phyloP scores from a whole-genome alignment of 1,139 yeast species.

The Blastobotrys apis region DNA sequence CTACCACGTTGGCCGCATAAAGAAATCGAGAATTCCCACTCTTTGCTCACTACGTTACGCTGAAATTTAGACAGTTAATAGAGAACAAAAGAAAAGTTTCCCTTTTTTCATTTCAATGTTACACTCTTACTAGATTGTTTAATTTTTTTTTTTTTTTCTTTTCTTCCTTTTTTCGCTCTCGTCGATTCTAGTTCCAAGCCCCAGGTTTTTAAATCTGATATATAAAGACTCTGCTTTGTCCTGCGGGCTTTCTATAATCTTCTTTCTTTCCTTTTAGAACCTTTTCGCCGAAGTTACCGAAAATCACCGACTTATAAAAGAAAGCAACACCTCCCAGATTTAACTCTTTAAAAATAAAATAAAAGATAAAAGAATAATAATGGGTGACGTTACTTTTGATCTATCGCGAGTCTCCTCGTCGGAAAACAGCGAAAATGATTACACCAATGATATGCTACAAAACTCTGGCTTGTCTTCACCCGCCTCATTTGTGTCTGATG shows the following conservation, averaged over 20 bases:
- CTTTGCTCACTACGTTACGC: too few species aligned
- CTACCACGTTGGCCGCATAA: too few species aligned
- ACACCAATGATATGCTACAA: conserved; percentile 13
- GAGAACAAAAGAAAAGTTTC: too few species aligned
- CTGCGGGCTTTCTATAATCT: neutral
- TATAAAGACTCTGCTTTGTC: neutral
- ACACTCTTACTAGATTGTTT: too few species aligned
- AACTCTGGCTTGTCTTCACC: conserved; percentile 16
- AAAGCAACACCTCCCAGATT: too few species aligned
- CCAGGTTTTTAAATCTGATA: too few species aligned
- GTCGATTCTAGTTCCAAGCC: too few species aligned
- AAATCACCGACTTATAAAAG: too few species aligned
- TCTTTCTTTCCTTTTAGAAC: neutral
- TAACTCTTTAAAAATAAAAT: neutral
- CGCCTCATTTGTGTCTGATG: conserved; percentile 10
- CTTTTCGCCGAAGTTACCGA: neutral
- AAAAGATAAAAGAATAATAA: neutral
- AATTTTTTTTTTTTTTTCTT: conserved; percentile 7
- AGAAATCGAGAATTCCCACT: too few species aligned
- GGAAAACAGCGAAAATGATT: conserved; percentile 15
- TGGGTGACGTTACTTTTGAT: conserved; percentile 14
- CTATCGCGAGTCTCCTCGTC: conserved; percentile 15
- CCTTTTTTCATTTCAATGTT: too few species aligned
- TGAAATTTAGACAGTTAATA: too few species aligned
- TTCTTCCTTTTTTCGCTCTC: conserved; percentile 3